These are phyloP conservation scores for Corylus heterophylla DNA, from an alignment of 306 rosid genomes.

Conservation along the genomic window DNA sequence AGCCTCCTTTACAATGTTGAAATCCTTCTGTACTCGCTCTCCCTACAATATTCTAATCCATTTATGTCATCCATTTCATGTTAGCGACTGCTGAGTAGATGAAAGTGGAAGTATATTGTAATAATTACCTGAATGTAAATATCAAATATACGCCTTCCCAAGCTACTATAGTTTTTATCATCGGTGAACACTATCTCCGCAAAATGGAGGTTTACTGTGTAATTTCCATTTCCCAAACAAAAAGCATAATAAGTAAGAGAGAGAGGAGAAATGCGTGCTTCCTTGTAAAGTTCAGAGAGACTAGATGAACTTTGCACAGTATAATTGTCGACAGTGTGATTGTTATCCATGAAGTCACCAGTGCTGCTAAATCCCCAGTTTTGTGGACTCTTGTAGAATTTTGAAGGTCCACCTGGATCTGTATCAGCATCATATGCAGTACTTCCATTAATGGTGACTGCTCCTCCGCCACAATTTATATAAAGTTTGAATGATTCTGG, in stretches of 20 bases:
- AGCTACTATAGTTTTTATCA: no score
- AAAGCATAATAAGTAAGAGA: no score
- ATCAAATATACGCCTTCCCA: no score
- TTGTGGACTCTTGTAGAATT: neutral
- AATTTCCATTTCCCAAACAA: no score
- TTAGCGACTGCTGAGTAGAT: no score
- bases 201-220: no score
- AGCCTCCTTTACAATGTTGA: constrained; percentile 53
- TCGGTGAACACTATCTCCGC: no score
- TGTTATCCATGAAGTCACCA: constrained; percentile 27
- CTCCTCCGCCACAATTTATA: constrained; percentile 44
- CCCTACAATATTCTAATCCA: neutral
- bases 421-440: constrained; percentile 26
- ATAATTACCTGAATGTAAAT: no score
- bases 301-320: neutral
- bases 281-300: constrained; percentile 30
- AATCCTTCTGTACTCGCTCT: constrained; percentile 34
- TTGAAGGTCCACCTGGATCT: constrained; percentile 13
- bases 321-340: constrained; percentile 1
- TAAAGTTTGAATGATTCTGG: constrained; percentile 26
- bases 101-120: no score
- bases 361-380: constrained; percentile 46
- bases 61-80: no score
- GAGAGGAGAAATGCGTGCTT: no score
- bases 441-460: constrained; percentile 3